Percentiles rank a stretch among this genome's conserved stretches.
These are phyloP conservation scores for Penicillium angulare DNA, from an alignment of 495 filamentous ascomycete genomes.

Conservation along the genomic window DNA sequence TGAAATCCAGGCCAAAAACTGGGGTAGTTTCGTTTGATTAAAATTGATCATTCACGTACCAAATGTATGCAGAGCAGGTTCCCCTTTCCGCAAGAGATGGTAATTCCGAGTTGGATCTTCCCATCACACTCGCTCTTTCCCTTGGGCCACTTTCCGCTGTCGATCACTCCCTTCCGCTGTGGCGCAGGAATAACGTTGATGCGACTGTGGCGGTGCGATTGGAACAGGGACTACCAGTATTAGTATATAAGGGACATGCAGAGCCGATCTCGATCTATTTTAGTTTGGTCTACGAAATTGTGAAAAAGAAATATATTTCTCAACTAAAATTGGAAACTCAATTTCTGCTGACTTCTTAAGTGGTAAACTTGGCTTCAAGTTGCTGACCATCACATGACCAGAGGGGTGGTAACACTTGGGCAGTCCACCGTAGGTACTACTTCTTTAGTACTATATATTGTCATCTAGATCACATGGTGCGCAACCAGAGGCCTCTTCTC, in stretches of 20 bases:
- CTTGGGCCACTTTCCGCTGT: constrained; percentile 35
- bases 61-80: background rate
- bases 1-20: too few species aligned
- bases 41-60: background rate
- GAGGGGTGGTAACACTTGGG: too few species aligned
- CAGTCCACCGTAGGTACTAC: too few species aligned
- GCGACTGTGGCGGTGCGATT: constrained; percentile 35
- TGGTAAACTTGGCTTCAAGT: too few species aligned
- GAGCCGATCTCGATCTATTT: background rate
- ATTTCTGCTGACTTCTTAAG: too few species aligned
- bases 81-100: background rate
- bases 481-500: too few species aligned
- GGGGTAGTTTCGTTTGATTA: background rate
- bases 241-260: background rate
- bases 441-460: too few species aligned
- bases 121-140: constrained; percentile 20
- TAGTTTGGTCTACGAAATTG: too few species aligned
- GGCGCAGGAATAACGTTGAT: constrained; percentile 36
- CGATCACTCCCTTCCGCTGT: constrained; percentile 34
- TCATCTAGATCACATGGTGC: too few species aligned
- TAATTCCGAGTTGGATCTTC: constrained; percentile 5
- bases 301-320: too few species aligned
- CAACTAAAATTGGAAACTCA: too few species aligned
- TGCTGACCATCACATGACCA: too few species aligned
- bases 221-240: background rate